A percentile compares a stretch with the other conserved stretches of the same genome.
Evolutionary conservation across 306 rosid genomes (phyloP).

Genomic region (Ziziphus jujuba): DNA sequence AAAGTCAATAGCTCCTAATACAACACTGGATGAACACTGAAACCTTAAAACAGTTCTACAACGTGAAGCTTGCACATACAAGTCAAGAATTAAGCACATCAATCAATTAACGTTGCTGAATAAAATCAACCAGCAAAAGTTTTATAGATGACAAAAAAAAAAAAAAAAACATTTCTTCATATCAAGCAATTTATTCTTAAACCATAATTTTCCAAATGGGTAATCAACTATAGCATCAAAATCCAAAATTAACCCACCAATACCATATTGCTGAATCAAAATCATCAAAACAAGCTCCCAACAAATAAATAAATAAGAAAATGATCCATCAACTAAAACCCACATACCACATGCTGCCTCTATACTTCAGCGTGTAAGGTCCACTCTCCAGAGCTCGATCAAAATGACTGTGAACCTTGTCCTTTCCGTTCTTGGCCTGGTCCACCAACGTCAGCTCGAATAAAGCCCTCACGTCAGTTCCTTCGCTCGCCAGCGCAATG

Average conservation of each 20-base stretch:
- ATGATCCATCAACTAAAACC: background rate
- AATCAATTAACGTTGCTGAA: background rate
- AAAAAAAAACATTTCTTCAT: background rate
- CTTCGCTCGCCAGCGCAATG: slow-evolving; percentile 86
- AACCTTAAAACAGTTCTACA: background rate
- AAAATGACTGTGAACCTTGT: slow-evolving; percentile 88
- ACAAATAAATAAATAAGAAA: background rate
- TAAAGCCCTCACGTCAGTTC: slow-evolving; percentile 81
- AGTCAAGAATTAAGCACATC: background rate
- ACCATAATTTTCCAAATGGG: slow-evolving; percentile 16
- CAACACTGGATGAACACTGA: background rate
- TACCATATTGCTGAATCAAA: background rate
- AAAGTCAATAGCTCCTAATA: background rate
- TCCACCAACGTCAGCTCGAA: slow-evolving; percentile 76
- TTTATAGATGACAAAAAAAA: too few relatives aligned
- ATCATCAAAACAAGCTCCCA: background rate
- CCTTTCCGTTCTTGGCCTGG: slow-evolving; percentile 68
- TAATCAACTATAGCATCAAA: background rate
- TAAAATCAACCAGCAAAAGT: too few relatives aligned
- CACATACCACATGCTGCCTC: slow-evolving; percentile 92
- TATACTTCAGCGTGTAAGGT: slow-evolving; percentile 81
- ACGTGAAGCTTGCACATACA: background rate
- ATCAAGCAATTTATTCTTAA: slow-evolving; percentile 7
- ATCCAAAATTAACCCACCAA: background rate
- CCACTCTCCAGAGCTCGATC: slow-evolving; percentile 94